Evolutionary conservation across 2,329 filamentous ascomycete genomes (phyloP), one percentile per base, ranked within the genome.

Genomic region (Colletotrichum siamense): DNA sequence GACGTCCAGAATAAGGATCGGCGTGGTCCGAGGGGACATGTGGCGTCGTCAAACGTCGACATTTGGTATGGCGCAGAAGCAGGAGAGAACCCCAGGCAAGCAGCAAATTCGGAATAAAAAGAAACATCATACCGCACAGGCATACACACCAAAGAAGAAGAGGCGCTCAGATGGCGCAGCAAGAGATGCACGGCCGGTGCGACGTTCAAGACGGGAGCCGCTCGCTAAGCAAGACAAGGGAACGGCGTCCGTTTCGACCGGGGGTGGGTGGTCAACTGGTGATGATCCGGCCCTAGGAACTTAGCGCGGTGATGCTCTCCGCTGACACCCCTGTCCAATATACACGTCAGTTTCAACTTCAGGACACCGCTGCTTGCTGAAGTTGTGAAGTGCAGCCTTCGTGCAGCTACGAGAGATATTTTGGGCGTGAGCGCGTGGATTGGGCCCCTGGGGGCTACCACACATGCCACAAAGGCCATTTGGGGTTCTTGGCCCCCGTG

Each of bases 271-370:
- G 28, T 32, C 57, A 57, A 70, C 49, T 62, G 68, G 57, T 39
- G 36, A 36, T 57, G 64, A 65, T 61, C 64, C 68, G 28, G 70
- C 28, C 44, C 55, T 49, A n/a, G 32, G 9, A 49, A 18, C 18
- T 76, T 76, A 73, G 70, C 73, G 73, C 70, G 59, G 22, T 39
- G 57, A 73, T 30, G 64, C 49, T 55, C 59, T 61, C 70, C 64
- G 59, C 28, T 16, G 22, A 69, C 34, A n/a, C 59, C 59, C 73
- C 64, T 55, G 65, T 69, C 59, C 64, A 73, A 69, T 73, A 73
- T 69, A 76, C 70, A 76, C 64, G 73, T 76, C 73, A 76, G 73
- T 76, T 76, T 76, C 73, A 76, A 76, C 73, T 73, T 73, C 73
- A 76, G 73, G 73, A 73, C 70, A 76, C 70, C 70, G 73, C 73